Evolutionary conservation across 306 rosid genomes (phyloP), one percentile per base, ranked within the genome.

Genomic region (Sophora flavescens): DNA sequence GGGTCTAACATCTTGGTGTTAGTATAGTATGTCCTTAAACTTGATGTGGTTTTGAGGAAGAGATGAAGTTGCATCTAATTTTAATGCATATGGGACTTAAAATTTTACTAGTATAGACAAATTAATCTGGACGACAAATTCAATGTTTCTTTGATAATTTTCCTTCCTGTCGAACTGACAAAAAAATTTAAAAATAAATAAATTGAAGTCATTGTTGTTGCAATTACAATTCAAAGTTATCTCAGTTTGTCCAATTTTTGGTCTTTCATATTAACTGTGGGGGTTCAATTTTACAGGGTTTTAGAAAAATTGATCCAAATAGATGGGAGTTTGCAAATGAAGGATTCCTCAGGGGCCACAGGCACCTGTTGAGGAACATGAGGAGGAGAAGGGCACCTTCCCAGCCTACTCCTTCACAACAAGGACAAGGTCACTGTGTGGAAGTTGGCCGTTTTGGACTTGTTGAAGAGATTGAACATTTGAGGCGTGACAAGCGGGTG

Each of bases 321-420:
- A 88, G 73, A 68, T 94, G 98, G 98, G 95, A 91, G 74, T 92
- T 94, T 76, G 93, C 97, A 6, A 90, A 85, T 65, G 98, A 87
- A 76, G 93, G 93, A 39, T 94, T 94, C 76, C 36, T 86, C 2
- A 84, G 93, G 47, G 91, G 89, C 48, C 91, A 91, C 32, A 87
- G 68, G 86, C 88, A 91, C 50, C 84, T 91, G 12, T 82, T 94
- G 7, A 90, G 75, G 72, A 87, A 56, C 86, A 89, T 94, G 47
- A 86, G 73, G 85, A 90, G 98, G 79, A 86, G 84, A 73, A 90
- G 80, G 47, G 69, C 86, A 62, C 82, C 85, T 72, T 22, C 22
- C 22, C 22, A 22, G 22, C 22, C 22, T 22, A 22, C 22, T 22
- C 75, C 65, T 26, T 78, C 87, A 14, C 90, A 89, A 60, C 88